A percentile compares a stretch with the other conserved stretches of the same genome.
phyloP scores from a whole-genome alignment of 2,329 filamentous ascomycete species.

The Amesomyces nigricolor region DNA sequence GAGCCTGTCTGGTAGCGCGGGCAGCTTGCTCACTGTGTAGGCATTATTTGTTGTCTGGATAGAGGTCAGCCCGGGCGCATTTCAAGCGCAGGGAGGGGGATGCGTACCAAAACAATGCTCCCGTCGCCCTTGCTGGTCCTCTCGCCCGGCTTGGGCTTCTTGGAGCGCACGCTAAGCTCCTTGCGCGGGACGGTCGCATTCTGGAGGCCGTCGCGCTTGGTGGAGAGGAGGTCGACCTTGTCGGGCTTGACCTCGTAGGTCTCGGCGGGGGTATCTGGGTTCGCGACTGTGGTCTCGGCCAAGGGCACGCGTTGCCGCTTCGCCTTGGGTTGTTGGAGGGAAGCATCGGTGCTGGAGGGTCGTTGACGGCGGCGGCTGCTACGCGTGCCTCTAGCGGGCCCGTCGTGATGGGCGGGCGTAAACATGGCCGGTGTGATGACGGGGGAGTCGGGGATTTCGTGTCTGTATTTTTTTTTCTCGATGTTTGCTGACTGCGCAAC shows the following conservation, averaged over 20 bases:
- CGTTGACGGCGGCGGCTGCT: conserved; percentile 55
- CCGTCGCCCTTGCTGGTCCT: conserved; percentile 62
- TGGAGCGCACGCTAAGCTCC: conserved; percentile 55
- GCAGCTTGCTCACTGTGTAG: conserved; percentile 80
- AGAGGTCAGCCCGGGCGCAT: conserved; percentile 22
- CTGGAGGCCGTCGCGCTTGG: conserved; percentile 45
- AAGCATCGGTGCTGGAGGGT: conserved; percentile 50
- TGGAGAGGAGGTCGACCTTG: conserved; percentile 42
- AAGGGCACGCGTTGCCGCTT: conserved; percentile 57
- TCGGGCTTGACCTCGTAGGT: conserved; percentile 52
- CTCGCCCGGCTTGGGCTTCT: conserved; percentile 58
- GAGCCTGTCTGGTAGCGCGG: conserved; percentile 73
- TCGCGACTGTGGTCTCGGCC: conserved; percentile 51
- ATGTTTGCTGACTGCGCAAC: conserved; percentile 12
- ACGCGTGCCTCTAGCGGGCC: conserved; percentile 51
- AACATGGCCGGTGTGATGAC: conserved; percentile 45
- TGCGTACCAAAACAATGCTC: conserved; percentile 57
- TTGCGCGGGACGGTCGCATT: conserved; percentile 33
- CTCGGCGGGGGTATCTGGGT: conserved; percentile 46
- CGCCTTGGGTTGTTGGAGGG: conserved; percentile 52
- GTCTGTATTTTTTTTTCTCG: background rate
- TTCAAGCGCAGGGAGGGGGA: background rate
- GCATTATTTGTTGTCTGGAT: conserved; percentile 72
- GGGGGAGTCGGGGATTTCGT: too few species aligned
- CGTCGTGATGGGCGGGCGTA: conserved; percentile 48